Percentiles rank a stretch among this genome's conserved stretches.
These are phyloP conservation scores for Dothideomycetes sp. DNA, from an alignment of 2,329 filamentous ascomycete genomes.

Conservation along the genomic window DNA sequence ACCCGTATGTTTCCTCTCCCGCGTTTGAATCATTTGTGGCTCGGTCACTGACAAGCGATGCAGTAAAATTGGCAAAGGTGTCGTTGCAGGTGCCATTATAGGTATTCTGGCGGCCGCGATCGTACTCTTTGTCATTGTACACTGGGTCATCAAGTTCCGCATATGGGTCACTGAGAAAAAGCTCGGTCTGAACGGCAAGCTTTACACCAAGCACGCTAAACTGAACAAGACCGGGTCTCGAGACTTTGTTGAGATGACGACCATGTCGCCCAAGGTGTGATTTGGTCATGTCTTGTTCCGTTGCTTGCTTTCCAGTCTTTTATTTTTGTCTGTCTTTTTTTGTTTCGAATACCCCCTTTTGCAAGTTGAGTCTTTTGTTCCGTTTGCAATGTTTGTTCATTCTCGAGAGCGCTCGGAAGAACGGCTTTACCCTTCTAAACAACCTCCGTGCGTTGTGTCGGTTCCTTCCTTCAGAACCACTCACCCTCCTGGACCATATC, in stretches of 20 bases:
- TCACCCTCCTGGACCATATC: too few species aligned
- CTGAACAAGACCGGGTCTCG: neutral
- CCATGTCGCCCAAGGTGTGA: neutral
- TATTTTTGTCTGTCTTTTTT: too few species aligned
- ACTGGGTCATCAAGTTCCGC: constrained; percentile 31
- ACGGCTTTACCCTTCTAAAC: too few species aligned
- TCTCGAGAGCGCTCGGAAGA: too few species aligned
- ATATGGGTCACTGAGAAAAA: constrained; percentile 34
- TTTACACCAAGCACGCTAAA: neutral
- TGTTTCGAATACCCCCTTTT: too few species aligned
- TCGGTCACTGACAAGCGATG: constrained; percentile 15
- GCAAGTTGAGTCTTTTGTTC: too few species aligned
- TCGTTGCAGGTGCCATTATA: constrained; percentile 57
- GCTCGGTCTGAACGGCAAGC: constrained; percentile 5
- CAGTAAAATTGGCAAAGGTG: constrained; percentile 32
- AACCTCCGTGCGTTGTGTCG: too few species aligned
- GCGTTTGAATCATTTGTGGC: neutral
- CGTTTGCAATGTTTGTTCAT: too few species aligned
- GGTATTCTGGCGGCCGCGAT: constrained; percentile 33
- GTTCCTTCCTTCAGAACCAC: too few species aligned
- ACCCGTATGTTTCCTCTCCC: constrained; percentile 36
- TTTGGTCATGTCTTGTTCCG: too few species aligned
- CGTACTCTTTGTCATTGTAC: constrained; percentile 34
- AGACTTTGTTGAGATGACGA: neutral
- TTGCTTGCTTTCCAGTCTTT: too few species aligned